Conservation (phyloP, 2,329 filamentous ascomycete species). For the Aspergillus neoniger region DNA sequence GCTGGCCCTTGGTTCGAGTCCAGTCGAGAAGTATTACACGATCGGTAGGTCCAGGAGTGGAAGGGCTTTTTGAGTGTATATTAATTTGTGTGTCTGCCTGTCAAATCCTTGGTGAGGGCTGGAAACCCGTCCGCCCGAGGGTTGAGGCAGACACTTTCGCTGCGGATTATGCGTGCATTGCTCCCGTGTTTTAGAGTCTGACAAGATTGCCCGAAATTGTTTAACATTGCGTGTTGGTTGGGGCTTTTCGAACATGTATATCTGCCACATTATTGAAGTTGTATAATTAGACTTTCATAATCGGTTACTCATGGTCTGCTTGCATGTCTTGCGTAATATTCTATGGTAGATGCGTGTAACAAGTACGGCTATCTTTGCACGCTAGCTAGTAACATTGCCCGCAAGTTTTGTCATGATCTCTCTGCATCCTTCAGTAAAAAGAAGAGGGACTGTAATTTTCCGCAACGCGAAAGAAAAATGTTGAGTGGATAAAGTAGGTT, state of each 20-base stretch:
- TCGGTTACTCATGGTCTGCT: background rate
- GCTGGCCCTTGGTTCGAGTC: conserved; percentile 41
- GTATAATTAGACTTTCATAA: background rate
- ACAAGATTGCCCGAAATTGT: background rate
- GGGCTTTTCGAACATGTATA: background rate
- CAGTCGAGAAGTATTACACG: conserved; percentile 44
- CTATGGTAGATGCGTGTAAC: background rate
- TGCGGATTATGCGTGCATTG: background rate
- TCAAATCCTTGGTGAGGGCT: background rate
- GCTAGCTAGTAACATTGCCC: background rate
- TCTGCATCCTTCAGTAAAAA: background rate
- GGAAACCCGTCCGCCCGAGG: background rate
- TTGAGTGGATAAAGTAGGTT: background rate
- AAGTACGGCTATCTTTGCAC: background rate
- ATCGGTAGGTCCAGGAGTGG: conserved; percentile 42
- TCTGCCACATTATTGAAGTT: background rate
- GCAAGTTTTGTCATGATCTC: background rate
- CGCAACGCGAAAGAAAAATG: background rate
- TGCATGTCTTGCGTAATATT: background rate
- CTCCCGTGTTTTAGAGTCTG: background rate
- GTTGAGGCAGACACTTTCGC: background rate
- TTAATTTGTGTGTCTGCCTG: background rate
- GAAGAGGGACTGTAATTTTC: background rate
- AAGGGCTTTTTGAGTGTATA: conserved; percentile 34
- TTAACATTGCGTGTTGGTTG: background rate